These are phyloP conservation scores for Sphagnum fallax DNA, from an alignment of 228 moss, liverwort and hornwort species.

Conservation along the genomic window DNA sequence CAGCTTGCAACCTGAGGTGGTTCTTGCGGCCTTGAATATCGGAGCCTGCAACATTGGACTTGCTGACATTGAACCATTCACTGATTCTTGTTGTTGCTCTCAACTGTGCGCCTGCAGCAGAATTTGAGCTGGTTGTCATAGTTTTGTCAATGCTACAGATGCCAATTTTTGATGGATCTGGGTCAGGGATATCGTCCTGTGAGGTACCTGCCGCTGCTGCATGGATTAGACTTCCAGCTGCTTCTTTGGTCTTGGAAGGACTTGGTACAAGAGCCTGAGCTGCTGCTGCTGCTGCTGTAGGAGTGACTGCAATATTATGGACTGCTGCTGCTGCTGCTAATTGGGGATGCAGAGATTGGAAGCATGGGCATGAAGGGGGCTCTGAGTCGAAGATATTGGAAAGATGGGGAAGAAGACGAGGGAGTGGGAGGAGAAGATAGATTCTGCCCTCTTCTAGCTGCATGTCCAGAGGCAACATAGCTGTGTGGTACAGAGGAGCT, in stretches of 20 bases:
- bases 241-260: constrained; percentile 4
- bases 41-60: no score
- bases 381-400: constrained; percentile 3
- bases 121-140: no score
- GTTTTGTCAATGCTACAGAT: no score
- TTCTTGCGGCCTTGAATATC: no score
- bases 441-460: constrained; percentile 40
- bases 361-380: constrained; percentile 32
- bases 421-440: constrained; percentile 45
- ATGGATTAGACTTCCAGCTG: constrained; percentile 8
- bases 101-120: no score
- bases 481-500: constrained; percentile 35
- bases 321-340: not conserved
- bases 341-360: constrained; percentile 11
- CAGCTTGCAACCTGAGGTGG: no score
- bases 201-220: no score
- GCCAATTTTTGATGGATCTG: no score
- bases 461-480: constrained; percentile 46
- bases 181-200: no score
- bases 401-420: constrained; percentile 23
- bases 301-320: no score
- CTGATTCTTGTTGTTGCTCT: no score
- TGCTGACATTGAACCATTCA: no score
- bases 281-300: not conserved
- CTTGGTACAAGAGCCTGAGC: not conserved